phyloP scores from a whole-genome alignment of 1,284 basidiomycete genomes.

The Neotropicomus parvogracilis region DNA sequence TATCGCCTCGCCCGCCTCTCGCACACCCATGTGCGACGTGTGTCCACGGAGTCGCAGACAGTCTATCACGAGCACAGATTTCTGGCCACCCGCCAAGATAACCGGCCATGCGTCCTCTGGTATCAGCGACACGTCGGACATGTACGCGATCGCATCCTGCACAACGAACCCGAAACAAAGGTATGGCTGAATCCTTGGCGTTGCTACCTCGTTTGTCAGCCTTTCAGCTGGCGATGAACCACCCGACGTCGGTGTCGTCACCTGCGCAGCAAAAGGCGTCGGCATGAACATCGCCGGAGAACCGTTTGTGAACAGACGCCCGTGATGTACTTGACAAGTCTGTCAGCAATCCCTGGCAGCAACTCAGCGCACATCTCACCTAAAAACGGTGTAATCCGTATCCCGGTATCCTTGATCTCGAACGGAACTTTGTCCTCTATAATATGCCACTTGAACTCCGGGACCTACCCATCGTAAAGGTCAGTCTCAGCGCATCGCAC shows the following conservation, averaged over 20 bases:
- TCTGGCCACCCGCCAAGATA: constrained; percentile 38
- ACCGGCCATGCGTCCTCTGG: constrained; percentile 64
- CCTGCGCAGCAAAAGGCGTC: constrained; percentile 21
- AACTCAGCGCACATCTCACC: constrained; percentile 39
- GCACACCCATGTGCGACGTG: constrained; percentile 70
- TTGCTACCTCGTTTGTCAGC: constrained; percentile 6
- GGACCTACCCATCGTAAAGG: constrained; percentile 46
- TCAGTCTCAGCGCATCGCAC: background rate
- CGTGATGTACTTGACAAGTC: constrained; percentile 54
- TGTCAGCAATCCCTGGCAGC: background rate
- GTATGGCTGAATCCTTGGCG: constrained; percentile 49
- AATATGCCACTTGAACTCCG: constrained; percentile 77
- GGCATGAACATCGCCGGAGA: constrained; percentile 41
- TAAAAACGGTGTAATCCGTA: constrained; percentile 62
- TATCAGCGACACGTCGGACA: constrained; percentile 74
- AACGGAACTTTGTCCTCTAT: constrained; percentile 63
- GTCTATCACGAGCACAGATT: constrained; percentile 65
- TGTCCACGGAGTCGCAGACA: constrained; percentile 61
- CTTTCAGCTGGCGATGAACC: constrained; percentile 12
- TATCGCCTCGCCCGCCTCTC: constrained; percentile 52
- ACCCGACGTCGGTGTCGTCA: constrained; percentile 41
- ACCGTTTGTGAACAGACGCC: constrained; percentile 48
- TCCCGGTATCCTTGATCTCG: constrained; percentile 59
- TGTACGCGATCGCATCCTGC: constrained; percentile 58
- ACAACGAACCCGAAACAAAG: constrained; percentile 74